Evolutionary conservation across 768 basidiomycete genomes (phyloP).

Genomic region (Boletus pseudo-olivaceus): DNA sequence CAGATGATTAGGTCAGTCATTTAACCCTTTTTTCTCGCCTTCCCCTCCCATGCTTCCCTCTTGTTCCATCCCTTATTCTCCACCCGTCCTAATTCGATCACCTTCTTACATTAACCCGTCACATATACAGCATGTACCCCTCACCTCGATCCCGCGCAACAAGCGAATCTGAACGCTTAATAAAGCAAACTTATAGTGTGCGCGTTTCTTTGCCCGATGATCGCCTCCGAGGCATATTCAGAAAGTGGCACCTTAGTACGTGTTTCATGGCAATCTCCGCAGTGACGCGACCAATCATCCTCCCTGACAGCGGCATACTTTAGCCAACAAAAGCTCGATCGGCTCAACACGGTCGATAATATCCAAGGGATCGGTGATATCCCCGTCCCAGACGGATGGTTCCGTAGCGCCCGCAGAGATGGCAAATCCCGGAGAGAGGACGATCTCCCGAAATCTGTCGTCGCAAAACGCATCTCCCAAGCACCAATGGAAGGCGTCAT

Average conservation of each 20-base stretch:
- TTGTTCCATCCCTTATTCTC: background rate
- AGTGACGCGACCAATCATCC: constrained; percentile 9
- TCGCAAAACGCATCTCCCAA: constrained; percentile 35
- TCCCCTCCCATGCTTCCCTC: constrained; percentile 19
- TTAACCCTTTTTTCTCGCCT: constrained; percentile 6
- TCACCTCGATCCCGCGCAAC: constrained; percentile 39
- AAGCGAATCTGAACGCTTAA: constrained; percentile 42
- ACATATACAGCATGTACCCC: constrained; percentile 33
- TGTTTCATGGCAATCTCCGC: constrained; percentile 33
- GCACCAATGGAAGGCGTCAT: constrained; percentile 30
- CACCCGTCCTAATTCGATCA: constrained; percentile 33
- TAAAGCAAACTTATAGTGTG: constrained; percentile 56
- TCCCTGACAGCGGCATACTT: constrained; percentile 70
- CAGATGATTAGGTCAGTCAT: constrained; percentile 61
- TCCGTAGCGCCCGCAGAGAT: constrained; percentile 71
- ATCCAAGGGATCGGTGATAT: constrained; percentile 65
- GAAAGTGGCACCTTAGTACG: constrained; percentile 55
- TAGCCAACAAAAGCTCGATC: constrained; percentile 71
- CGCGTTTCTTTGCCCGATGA: constrained; percentile 45
- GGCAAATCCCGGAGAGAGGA: constrained; percentile 44
- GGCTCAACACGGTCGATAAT: constrained; percentile 66
- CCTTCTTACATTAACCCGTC: constrained; percentile 14
- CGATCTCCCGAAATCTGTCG: constrained; percentile 48
- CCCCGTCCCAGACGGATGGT: constrained; percentile 71
- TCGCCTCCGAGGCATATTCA: constrained; percentile 38